Evolutionary conservation across 2,329 filamentous ascomycete genomes (phyloP), one percentile per base, ranked within the genome.

Genomic region (Microascus cirrosus): DNA sequence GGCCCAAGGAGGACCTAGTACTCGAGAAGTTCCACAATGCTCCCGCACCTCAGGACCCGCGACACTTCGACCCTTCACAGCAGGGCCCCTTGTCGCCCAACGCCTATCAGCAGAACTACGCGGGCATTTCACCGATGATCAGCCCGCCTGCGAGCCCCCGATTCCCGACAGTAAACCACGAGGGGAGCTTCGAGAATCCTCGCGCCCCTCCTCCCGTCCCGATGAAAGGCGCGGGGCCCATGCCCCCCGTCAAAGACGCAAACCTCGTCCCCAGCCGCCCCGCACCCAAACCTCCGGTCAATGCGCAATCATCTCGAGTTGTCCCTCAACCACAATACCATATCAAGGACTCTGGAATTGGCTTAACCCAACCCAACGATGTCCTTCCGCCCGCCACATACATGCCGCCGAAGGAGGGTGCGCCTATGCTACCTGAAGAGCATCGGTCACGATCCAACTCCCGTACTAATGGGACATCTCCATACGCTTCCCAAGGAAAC

Each of bases 1-100:
- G 78, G 65, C 84, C 83, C 60, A 83, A 85, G 61, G 90, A 96
- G 68, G 90, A 96, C 67, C 88, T 89, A 65, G 87, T 94, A 59
- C 90, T 94, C 77, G 92, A 97, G 71, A 99, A 99, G 71, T 96
- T 99, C 70, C 90, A 95, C 66, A 86, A 96, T 74, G 90, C 88
- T 57, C 85, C 86, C 66, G 79, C 85, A 11, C 36, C 55, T 10
- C 69, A 74, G 60, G 79, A 82, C 60, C 67, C 74, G 65, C 76
- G 78, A 57, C 72, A 76, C 63, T 69, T 74, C 63, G 64, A 71
- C 63, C 65, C 70, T 63, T 69, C 72, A 62, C 67, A 76, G 67
- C 66, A 74, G 62, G 70, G 74, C 67, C 42, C 53, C 42, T 18
- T 58, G 34, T 78, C 79, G 66, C 73, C 81, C 66, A 74, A 74